These are phyloP conservation scores for Sordaria brevicollis DNA, from an alignment of 495 filamentous ascomycete species.

Conservation along the genomic window DNA sequence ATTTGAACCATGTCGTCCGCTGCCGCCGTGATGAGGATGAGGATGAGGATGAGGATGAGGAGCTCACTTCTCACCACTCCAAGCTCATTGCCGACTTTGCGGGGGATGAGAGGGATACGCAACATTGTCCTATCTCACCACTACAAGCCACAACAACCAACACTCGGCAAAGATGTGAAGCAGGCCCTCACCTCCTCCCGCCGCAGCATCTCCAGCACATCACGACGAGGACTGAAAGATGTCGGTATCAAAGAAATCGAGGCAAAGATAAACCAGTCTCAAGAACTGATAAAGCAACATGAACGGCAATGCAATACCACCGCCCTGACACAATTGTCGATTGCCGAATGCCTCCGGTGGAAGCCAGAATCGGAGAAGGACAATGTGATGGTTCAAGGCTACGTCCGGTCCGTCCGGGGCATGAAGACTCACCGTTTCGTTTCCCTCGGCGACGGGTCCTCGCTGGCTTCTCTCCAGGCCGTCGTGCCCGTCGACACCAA, in stretches of 20 bases:
- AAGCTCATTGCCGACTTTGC: neutral
- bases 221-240: neutral
- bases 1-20: neutral
- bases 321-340: neutral
- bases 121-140: neutral
- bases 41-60: neutral
- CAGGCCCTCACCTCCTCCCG: neutral
- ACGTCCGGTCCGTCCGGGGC: constrained; percentile 72
- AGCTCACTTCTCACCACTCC: neutral
- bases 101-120: neutral
- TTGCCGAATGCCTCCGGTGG: constrained; percentile 24
- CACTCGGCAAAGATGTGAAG: neutral
- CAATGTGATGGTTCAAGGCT: constrained; percentile 55
- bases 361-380: constrained; percentile 13
- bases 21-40: neutral
- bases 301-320: neutral
- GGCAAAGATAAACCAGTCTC: neutral
- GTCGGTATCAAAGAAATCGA: neutral
- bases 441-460: constrained; percentile 80
- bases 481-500: constrained; percentile 52
- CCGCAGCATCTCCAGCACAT: neutral
- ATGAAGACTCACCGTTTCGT: constrained; percentile 80
- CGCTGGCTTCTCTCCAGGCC: constrained; percentile 66
- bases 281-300: neutral
- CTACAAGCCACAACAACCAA: neutral